Percentiles rank a stretch among this genome's conserved stretches.
Conservation (phyloP, 2,329 filamentous ascomycete genomes). For the Teratosphaeria zuluensis region DNA sequence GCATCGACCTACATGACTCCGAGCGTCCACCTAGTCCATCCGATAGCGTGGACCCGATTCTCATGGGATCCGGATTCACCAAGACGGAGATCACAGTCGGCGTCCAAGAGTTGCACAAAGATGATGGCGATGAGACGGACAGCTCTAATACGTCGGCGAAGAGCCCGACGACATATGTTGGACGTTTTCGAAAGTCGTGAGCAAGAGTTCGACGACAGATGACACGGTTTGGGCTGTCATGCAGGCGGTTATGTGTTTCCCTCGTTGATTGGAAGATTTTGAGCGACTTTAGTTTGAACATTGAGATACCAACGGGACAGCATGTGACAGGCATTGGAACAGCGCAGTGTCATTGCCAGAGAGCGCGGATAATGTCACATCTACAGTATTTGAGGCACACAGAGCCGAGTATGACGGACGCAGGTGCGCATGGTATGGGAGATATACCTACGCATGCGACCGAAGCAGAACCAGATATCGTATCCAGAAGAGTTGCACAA, state of each 20-base stretch:
- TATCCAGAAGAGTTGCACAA: background rate
- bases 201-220: background rate
- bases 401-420: background rate
- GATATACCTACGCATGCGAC: background rate
- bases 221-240: background rate
- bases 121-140: background rate
- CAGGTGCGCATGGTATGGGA: background rate
- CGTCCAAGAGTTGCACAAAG: slow-evolving; percentile 1
- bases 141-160: background rate
- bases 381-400: background rate
- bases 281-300: background rate
- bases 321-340: background rate
- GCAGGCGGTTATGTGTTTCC: background rate
- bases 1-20: background rate
- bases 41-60: slow-evolving; percentile 7
- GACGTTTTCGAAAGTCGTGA: background rate
- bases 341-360: background rate
- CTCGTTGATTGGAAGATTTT: background rate
- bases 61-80: slow-evolving; percentile 3
- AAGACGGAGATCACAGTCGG: slow-evolving; percentile 8
- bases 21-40: slow-evolving; percentile 3
- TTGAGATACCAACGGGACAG: background rate
- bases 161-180: background rate
- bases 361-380: background rate
- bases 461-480: background rate